Conservation (phyloP, 2,329 filamentous ascomycete genomes). For the Fusarium illudens region DNA sequence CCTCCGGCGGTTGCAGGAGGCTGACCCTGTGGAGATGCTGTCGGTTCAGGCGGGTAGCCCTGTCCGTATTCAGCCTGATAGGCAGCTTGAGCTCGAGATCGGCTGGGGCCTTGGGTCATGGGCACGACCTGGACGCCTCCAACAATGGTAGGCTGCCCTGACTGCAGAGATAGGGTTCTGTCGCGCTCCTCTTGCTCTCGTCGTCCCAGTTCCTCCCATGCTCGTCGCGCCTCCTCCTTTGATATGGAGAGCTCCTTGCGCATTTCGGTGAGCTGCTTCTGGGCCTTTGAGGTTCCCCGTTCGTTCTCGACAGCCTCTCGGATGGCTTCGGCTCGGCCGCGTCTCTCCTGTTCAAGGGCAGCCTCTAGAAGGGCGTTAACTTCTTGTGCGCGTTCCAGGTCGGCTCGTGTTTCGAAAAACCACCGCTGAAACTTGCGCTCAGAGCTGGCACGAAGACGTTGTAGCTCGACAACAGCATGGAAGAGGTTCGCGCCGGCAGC, state of each 20-base stretch:
- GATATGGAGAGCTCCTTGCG: conserved; percentile 92
- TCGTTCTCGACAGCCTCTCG: conserved; percentile 72
- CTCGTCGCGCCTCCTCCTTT: conserved; percentile 92
- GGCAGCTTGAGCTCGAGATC: conserved; percentile 51
- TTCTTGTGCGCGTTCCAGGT: conserved; percentile 87
- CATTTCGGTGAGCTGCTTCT: conserved; percentile 88
- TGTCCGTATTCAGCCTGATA: conserved; percentile 45
- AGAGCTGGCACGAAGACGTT: conserved; percentile 90
- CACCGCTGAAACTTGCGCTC: conserved; percentile 98
- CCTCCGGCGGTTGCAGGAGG: conserved; percentile 44
- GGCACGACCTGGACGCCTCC: conserved; percentile 96
- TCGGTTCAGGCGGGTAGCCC: conserved; percentile 49
- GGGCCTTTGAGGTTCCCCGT: conserved; percentile 75
- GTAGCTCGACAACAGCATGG: conserved; percentile 95
- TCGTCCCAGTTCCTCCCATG: conserved; percentile 96
- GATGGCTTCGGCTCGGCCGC: conserved; percentile 72
- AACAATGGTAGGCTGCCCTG: conserved; percentile 87
- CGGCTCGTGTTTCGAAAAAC: conserved; percentile 94
- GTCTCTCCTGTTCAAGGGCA: conserved; percentile 77
- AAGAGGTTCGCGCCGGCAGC: conserved; percentile 97
- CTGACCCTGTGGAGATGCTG: conserved; percentile 54
- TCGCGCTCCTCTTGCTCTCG: conserved; percentile 94
- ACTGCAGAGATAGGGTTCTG: conserved; percentile 82
- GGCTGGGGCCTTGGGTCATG: conserved; percentile 77
- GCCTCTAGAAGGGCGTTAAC: conserved; percentile 81